Evolutionary conservation across 352 stramenopile species (phyloP), one percentile per base, ranked within the genome.

Genomic region (Halophytophthora batemanensis): DNA sequence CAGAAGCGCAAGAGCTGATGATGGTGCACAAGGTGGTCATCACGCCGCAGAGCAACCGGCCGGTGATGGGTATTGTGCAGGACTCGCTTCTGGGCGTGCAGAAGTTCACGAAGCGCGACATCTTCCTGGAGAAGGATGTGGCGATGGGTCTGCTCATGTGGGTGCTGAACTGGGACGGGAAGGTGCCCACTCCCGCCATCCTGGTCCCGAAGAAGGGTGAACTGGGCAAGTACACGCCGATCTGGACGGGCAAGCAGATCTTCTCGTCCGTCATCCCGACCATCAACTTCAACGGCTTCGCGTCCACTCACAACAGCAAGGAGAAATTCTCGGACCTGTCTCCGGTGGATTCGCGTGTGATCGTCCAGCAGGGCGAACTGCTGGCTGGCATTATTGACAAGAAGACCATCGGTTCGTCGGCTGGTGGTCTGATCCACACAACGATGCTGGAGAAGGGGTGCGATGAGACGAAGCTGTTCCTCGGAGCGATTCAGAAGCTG

Each of bases 61-160:
- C 97, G 18, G 97, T 99, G 7, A 99, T 99, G 97, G 96, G 97
- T 80, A 99, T 99, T 76, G 96, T 99, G 46, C 83, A 94, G 61
- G 95, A 98, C 75, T 98, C 94, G 15, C 71, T 99, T 38, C 68
- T 99, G 21, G 96, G 94, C 46, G 90, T 97, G 12, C 95, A 98
- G 66, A 98, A 97, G 62, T 98, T 99, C 69, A 99, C 96, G 2
- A 98, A 98, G 70, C 82, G 96, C 40, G 96, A 99, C 56, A 91
- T 98, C 19, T 99, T 99, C 67, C 66, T 99, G 31, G 82, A 96
- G 49, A 97, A 98, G 65, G 97, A 99, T 75, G 66, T 99, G 21
- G 71, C 97, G 34, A 99, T 99, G 88, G 98, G 98, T 56, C 70
- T 99, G 52, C 66, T 99, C 17, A 99, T 99, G 96, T 99, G 96